phyloP scores from a whole-genome alignment of 2,329 filamentous ascomycete species.

The Botryotinia narcissicola region DNA sequence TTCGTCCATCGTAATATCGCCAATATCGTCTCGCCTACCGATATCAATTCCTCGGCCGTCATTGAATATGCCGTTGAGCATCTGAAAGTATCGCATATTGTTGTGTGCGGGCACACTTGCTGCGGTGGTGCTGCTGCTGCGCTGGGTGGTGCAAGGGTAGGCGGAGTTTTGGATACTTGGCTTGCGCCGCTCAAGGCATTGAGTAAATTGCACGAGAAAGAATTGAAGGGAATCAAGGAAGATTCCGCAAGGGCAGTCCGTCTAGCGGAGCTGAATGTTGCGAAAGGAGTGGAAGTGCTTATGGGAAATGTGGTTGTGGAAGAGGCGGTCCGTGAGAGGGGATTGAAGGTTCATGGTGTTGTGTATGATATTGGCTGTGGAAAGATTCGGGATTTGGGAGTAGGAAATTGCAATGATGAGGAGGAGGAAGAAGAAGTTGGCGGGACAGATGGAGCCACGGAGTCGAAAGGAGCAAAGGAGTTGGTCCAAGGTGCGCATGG shows the following conservation, averaged over 20 bases:
- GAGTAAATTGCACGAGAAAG: conserved; percentile 48
- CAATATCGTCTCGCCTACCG: conserved; percentile 73
- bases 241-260: conserved; percentile 54
- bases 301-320: conserved; percentile 67
- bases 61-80: conserved; percentile 76
- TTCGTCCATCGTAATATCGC: conserved; percentile 91
- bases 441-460: conserved; percentile 39
- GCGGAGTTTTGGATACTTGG: conserved; percentile 56
- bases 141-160: conserved; percentile 47
- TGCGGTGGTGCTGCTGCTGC: conserved; percentile 67
- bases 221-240: conserved; percentile 55
- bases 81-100: conserved; percentile 68
- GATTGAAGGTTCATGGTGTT: conserved; percentile 72
- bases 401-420: conserved; percentile 37
- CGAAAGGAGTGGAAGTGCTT: conserved; percentile 63
- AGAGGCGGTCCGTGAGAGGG: conserved; percentile 67
- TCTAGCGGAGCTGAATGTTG: conserved; percentile 75
- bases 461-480: conserved; percentile 18
- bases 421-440: conserved; percentile 19
- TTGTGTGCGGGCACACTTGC: conserved; percentile 66
- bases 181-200: conserved; percentile 50
- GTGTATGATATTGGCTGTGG: conserved; percentile 64
- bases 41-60: conserved; percentile 72
- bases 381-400: conserved; percentile 49
- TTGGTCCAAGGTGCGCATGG: conserved; percentile 47